Base-by-base conservation (phyloP, 495 filamentous ascomycete genomes). In the Penicillium bovifimosum region DNA sequence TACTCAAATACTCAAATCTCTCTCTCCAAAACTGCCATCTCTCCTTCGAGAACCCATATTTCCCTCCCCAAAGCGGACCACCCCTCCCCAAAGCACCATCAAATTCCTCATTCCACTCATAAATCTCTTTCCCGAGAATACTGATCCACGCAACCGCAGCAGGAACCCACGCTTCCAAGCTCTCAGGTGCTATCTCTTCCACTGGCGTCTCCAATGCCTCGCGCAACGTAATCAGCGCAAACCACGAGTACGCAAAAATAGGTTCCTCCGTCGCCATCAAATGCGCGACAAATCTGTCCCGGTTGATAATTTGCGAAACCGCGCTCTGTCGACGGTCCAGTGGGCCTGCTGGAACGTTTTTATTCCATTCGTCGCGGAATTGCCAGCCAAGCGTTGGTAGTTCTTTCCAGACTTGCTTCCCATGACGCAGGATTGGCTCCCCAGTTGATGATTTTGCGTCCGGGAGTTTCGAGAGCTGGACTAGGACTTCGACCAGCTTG, bases 1-100 rank as follows among this genome's bases (percentile, higher is more conserved):
- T n/a, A 16, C 10, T 31, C 31, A 47, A 5, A 1, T 34, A 44
- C 10, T 48, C 57, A 47, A 56, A 56, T 31, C 57, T 53, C 45
- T 52, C 36, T 31, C 48, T 14, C 57, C 57, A 56, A 41, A 60
- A 44, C 28, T 35, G 44, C 56, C 55, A 62, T 9, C 55, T 45
- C 47, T 43, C 56, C 14, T 41, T 34, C 29, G 18, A 59, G 31
- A 59, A 59, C 2, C 56, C 56, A 44, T 52, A 42, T 32, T 55
- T 55, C 14, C 56, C 56, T 7, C 44, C 24, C 56, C 56, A 59
- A 16, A 59, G 29, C 26, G 52, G 47, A 1, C 56, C 56, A 7
- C 56, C 56, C 24, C 10, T 47, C 3, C 44, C 44, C 0, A 20
- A 20, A 9, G 16, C 11, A 5, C 44, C 44, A 28, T 42, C 40